A percentile compares a stretch with the other conserved stretches of the same genome.
Conservation (phyloP, 1,139 yeast genomes). For the Wickerhamiella pararugosa region DNA sequence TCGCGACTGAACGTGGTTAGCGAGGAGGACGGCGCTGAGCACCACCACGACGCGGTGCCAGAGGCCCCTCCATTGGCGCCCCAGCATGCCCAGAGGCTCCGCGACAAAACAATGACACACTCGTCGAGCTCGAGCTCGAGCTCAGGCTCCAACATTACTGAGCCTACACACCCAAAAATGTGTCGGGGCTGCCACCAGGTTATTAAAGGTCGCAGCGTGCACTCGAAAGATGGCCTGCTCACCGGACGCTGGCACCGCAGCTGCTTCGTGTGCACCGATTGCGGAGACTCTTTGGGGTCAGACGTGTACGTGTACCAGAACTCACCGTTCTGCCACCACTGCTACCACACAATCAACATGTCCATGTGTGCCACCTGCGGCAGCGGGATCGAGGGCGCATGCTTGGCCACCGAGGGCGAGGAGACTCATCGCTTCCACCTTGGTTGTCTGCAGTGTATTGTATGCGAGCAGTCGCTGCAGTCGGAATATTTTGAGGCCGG, state of each 20-base stretch:
- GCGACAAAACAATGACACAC: background rate
- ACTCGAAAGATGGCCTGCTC: slow-evolving; percentile 65
- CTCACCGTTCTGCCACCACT: slow-evolving; percentile 59
- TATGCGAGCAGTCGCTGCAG: slow-evolving; percentile 20
- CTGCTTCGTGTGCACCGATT: slow-evolving; percentile 64
- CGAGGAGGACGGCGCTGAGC: background rate
- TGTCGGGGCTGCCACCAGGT: slow-evolving; percentile 37
- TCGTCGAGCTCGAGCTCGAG: background rate
- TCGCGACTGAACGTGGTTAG: background rate
- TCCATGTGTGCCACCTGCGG: slow-evolving; percentile 62
- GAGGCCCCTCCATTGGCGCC: slow-evolving; percentile 3
- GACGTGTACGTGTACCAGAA: slow-evolving; percentile 73
- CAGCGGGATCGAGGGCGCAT: slow-evolving; percentile 76
- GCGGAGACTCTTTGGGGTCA: slow-evolving; percentile 9
- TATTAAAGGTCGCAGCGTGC: slow-evolving; percentile 44
- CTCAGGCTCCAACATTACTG: background rate
- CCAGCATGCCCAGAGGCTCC: background rate
- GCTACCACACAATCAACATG: slow-evolving; percentile 65
- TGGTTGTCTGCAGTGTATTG: slow-evolving; percentile 22
- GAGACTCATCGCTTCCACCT: slow-evolving; percentile 20
- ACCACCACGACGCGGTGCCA: background rate
- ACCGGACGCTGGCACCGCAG: slow-evolving; percentile 90
- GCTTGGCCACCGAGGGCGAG: slow-evolving; percentile 38
- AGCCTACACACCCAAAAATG: slow-evolving; percentile 8
- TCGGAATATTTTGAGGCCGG: slow-evolving; percentile 23